Evolutionary conservation across 2,329 filamentous ascomycete genomes (phyloP).

Genomic region (Hymenoscyphus fraxineus): DNA sequence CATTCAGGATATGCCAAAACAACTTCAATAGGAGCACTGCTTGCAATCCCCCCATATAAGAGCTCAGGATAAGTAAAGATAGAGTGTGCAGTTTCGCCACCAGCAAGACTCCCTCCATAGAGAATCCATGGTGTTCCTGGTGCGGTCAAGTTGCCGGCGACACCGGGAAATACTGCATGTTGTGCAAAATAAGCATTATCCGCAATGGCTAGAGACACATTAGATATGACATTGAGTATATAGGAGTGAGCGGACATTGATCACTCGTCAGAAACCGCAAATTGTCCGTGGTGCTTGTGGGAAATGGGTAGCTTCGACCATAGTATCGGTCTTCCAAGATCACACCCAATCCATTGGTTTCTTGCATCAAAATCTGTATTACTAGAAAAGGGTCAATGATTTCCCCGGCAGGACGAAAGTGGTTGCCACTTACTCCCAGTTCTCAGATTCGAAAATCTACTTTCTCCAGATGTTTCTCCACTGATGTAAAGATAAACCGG

Average conservation of each 20-base stretch:
- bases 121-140: slow-evolving; percentile 45
- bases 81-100: slow-evolving; percentile 42
- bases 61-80: slow-evolving; percentile 44
- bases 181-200: slow-evolving; percentile 51
- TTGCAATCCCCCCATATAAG: slow-evolving; percentile 47
- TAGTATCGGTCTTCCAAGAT: slow-evolving; percentile 52
- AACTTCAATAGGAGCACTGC: slow-evolving; percentile 42
- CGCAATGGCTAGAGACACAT: slow-evolving; percentile 38
- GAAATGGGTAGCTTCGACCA: slow-evolving; percentile 46
- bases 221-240: neutral
- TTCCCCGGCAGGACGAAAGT: neutral
- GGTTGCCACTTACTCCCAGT: slow-evolving; percentile 37
- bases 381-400: slow-evolving; percentile 34
- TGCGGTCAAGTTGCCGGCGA: slow-evolving; percentile 41
- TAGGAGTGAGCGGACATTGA: slow-evolving; percentile 36
- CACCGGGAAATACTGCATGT: slow-evolving; percentile 43
- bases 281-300: slow-evolving; percentile 46
- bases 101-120: slow-evolving; percentile 44
- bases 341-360: slow-evolving; percentile 50
- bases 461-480: slow-evolving; percentile 42
- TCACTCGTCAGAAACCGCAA: slow-evolving; percentile 48
- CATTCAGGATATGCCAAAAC: slow-evolving; percentile 45
- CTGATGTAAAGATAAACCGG: slow-evolving; percentile 47
- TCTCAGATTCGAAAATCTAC: slow-evolving; percentile 37
- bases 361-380: slow-evolving; percentile 52